Base-by-base conservation (phyloP, 2,329 filamentous ascomycete genomes). In the Fusarium cicatricum region DNA sequence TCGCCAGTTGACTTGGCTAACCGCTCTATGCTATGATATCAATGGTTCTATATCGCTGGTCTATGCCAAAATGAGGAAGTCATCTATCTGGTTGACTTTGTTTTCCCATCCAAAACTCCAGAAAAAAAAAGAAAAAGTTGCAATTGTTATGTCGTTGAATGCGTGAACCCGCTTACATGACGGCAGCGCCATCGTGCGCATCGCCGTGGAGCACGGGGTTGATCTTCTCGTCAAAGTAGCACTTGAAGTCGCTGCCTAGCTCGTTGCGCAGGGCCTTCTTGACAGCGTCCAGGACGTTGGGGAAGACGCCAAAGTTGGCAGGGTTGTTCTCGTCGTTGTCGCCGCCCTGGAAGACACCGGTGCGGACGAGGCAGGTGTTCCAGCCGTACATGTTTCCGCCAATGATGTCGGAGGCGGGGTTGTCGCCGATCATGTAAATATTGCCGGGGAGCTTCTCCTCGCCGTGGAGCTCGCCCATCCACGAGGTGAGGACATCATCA, bases 381-480 rank as follows among this genome's bases (percentile, higher is more conserved):
- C 89, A 92, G 56, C 88, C 88, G 74, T 92, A 91, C 83, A 88
- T 89, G 81, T 92, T 92, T 58, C 89, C 89, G 59, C 89, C 89
- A 61, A 69, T 60, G 26, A 69, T 69, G 51, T 69, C 66, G n/a
- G 66, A 69, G 21, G 66, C 66, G 3, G 89, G 89, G 68, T 92
- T 92, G 70, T 92, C 89, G 5, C 92, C 93, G 31, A 97, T 83
- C 92, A 97, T 97, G 74, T 94, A 97, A 6, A 97, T 91, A 39
- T 81, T 84, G 67, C 81, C 79, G 46, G 95, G 74, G 11, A 81
- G 80, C 56, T 77, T 80, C 79, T 90, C 86, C 74, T 91, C 88
- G 70, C 85, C 85, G 79, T 92, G 89, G 62, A 92, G 85, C 67
- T 85, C 80, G 65, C 89, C 88, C 88, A 91, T 91, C 89, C 89